Conservation (phyloP, 2,329 filamentous ascomycete species). For the Geosmithia morbida region DNA sequence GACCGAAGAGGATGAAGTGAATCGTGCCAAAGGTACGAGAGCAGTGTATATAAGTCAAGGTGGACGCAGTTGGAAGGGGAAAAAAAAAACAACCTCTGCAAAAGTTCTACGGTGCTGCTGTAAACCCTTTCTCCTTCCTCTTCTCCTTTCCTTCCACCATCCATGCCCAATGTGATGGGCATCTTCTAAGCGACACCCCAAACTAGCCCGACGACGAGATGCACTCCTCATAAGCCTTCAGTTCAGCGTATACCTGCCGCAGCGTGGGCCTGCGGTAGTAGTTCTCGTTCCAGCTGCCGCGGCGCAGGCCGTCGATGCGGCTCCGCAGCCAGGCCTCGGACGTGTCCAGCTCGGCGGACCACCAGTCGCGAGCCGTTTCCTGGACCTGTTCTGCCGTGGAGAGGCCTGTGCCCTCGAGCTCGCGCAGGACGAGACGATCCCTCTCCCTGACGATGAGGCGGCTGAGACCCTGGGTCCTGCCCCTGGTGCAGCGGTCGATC, state of each 20-base stretch:
- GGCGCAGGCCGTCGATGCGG: constrained; percentile 21
- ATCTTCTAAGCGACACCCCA: no score
- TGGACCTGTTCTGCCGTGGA: constrained; percentile 20
- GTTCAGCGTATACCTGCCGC: constrained; percentile 22
- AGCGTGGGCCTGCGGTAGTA: constrained; percentile 32
- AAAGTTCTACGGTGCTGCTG: no score
- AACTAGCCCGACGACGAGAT: background rate
- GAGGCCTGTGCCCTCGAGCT: constrained; percentile 13
- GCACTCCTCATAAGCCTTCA: constrained; percentile 9
- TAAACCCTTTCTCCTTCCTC: no score
- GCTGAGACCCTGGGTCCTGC: constrained; percentile 28
- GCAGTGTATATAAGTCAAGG: no score
- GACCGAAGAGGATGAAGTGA: constrained; percentile 20
- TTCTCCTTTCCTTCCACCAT: no score
- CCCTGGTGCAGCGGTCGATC: constrained; percentile 36
- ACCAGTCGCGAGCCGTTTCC: constrained; percentile 28
- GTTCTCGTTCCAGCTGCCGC: constrained; percentile 33
- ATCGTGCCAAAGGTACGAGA: no score
- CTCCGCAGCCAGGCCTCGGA: constrained; percentile 30
- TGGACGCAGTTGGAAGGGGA: no score
- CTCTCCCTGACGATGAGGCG: constrained; percentile 26
- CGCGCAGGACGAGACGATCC: constrained; percentile 29
- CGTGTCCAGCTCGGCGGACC: constrained; percentile 29
- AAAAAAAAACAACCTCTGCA: no score
- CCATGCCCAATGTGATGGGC: no score